Percentiles rank a stretch among this genome's conserved stretches.
These are phyloP conservation scores for Aaosphaeria pasadenensis DNA, from an alignment of 2,329 filamentous ascomycete genomes.

Conservation along the genomic window DNA sequence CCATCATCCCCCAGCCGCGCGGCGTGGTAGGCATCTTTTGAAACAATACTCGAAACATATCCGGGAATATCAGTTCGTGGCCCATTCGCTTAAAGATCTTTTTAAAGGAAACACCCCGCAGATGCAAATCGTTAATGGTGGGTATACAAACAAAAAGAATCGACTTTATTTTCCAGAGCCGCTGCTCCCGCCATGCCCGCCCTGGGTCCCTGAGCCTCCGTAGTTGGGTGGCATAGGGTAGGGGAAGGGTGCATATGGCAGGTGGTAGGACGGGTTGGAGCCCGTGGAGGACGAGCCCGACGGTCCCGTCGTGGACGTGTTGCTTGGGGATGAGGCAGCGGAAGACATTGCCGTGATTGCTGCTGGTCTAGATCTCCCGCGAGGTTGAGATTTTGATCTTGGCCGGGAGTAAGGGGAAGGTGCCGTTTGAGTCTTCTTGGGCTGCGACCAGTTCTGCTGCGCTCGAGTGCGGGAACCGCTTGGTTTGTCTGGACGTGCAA, in stretches of 20 bases:
- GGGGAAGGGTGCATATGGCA: constrained; percentile 36
- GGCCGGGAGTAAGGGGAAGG: constrained; percentile 13
- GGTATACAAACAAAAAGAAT: not conserved
- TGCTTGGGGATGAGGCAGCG: constrained; percentile 26
- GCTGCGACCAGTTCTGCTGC: constrained; percentile 12
- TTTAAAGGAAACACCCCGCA: too few species aligned
- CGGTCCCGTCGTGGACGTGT: constrained; percentile 28
- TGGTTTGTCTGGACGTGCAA: constrained; percentile 11
- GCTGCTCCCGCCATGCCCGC: constrained; percentile 11
- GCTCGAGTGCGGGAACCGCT: constrained; percentile 6
- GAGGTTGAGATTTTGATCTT: constrained; percentile 14
- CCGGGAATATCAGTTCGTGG: too few species aligned
- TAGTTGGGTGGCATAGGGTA: constrained; percentile 31
- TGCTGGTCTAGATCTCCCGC: not conserved
- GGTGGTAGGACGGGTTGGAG: constrained; percentile 23
- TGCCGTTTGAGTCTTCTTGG: constrained; percentile 6
- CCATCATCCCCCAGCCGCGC: too few species aligned
- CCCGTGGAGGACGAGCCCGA: constrained; percentile 6
- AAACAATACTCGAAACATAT: too few species aligned
- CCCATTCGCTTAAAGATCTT: too few species aligned
- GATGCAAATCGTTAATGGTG: too few species aligned
- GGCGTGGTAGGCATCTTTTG: too few species aligned
- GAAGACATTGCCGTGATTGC: constrained; percentile 27
- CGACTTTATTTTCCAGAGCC: constrained; percentile 9
- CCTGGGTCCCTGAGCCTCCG: constrained; percentile 6